Percentiles rank a stretch among this genome's conserved stretches.
These are phyloP conservation scores for Rostrohypoxylon terebratum DNA, from an alignment of 495 filamentous ascomycete species.

Conservation along the genomic window DNA sequence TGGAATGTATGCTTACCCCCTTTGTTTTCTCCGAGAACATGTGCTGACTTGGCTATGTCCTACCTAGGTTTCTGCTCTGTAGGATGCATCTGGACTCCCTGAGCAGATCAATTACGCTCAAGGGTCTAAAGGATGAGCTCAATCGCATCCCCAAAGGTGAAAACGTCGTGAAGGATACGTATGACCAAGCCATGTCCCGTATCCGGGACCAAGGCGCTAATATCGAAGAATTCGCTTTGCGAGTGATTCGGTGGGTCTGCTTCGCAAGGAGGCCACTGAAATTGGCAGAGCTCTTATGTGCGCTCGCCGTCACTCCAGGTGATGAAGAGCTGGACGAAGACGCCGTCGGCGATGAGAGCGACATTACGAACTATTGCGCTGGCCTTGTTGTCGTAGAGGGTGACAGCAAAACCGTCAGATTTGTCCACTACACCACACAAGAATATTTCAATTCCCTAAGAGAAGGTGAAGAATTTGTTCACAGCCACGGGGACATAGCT, in stretches of 20 bases:
- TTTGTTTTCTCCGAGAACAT: background rate
- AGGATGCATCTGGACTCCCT: constrained; percentile 55
- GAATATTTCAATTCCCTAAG: constrained; percentile 50
- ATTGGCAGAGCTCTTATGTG: constrained; percentile 51
- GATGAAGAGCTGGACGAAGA: constrained; percentile 47
- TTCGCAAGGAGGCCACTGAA: constrained; percentile 46
- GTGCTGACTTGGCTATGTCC: constrained; percentile 1
- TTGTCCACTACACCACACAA: constrained; percentile 50
- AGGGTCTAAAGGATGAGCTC: constrained; percentile 47
- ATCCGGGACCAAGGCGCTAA: constrained; percentile 51
- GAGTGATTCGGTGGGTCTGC: constrained; percentile 50
- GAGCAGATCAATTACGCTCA: constrained; percentile 49
- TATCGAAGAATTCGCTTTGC: constrained; percentile 45
- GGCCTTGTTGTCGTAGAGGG: constrained; percentile 54
- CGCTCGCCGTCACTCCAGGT: constrained; percentile 48
- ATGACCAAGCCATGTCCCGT: constrained; percentile 55
- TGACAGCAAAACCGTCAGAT: constrained; percentile 50
- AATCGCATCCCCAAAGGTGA: constrained; percentile 38
- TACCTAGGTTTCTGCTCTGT: constrained; percentile 57
- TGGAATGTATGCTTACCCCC: constrained; percentile 29
- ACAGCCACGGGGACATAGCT: constrained; percentile 48
- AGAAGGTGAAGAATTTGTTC: constrained; percentile 40
- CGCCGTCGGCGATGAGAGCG: constrained; percentile 40
- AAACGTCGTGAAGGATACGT: constrained; percentile 48
- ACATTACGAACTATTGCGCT: constrained; percentile 49